Evolutionary conservation across 129 eudicot species (phyloP), one percentile per base, ranked within the genome.

Genomic region (Silybum marianum): DNA sequence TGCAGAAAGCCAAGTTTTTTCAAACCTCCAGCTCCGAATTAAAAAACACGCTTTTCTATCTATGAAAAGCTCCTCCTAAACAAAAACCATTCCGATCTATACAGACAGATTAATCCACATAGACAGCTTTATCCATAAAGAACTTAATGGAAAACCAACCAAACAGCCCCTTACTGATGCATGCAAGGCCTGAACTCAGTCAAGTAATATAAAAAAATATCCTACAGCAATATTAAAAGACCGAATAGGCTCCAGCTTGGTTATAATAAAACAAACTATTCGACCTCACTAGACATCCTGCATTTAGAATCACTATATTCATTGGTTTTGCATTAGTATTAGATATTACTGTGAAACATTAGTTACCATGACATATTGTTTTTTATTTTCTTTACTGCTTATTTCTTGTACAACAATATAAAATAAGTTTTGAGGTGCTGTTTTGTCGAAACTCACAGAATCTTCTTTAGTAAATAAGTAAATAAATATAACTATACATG

Each of bases 111-210:
- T n/a, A n/a, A n/a, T n/a, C n/a, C n/a, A n/a, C n/a, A n/a, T n/a
- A n/a, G n/a, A n/a, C n/a, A n/a, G n/a, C n/a, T n/a, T n/a, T n/a
- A n/a, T n/a, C n/a, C n/a, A n/a, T n/a, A n/a, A n/a, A n/a, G n/a
- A n/a, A n/a, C n/a, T n/a, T n/a, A n/a, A n/a, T n/a, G n/a, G n/a
- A n/a, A n/a, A n/a, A n/a, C n/a, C n/a, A n/a, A n/a, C n/a, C n/a
- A n/a, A n/a, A n/a, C n/a, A n/a, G n/a, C n/a, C 2, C 1, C 46
- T 18, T 26, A 30, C 69, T 7, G 7, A 28, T 54, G 70, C 79
- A n/a, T 54, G 48, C 19, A 30, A n/a, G 19, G 79, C 48, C 70
- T 12, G 51, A 14, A 58, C 79, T n/a, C 79, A 58, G 19, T 58
- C 70, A 75, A 62, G 22, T 19, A 51, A 75, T 54, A 7, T 30